A percentile compares a stretch with the other conserved stretches of the same genome.
These are phyloP conservation scores for Sherardia arvensis DNA, from an alignment of 257 asterid species.

Conservation along the genomic window DNA sequence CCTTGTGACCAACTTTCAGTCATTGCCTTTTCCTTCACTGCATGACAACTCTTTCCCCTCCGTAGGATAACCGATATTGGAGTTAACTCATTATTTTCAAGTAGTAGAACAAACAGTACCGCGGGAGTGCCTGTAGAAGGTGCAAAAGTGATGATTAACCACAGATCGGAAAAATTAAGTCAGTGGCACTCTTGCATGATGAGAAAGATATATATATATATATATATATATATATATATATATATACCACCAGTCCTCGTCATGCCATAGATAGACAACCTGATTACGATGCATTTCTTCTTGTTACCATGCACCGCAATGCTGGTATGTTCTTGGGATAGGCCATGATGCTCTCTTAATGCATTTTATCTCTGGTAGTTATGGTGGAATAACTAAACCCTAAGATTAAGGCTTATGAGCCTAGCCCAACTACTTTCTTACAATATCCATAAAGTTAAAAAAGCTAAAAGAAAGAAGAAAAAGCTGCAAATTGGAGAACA, in stretches of 20 bases:
- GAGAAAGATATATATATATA: constrained; percentile 93
- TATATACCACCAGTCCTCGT: constrained; percentile 27
- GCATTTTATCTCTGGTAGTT: constrained; percentile 70
- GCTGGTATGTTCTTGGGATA: constrained; percentile 59
- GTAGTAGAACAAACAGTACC: constrained; percentile 80
- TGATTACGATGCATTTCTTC: constrained; percentile 40
- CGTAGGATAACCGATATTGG: constrained; percentile 64
- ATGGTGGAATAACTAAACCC: too few species aligned
- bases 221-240: too few species aligned
- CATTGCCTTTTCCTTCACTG: constrained; percentile 74
- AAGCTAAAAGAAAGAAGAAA: too few species aligned
- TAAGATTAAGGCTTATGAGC: too few species aligned
- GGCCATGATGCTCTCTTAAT: constrained; percentile 77
- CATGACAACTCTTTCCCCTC: constrained; percentile 79
- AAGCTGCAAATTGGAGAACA: too few species aligned
- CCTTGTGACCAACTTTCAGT: constrained; percentile 83
- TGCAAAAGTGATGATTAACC: constrained; percentile 63
- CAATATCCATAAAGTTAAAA: too few species aligned
- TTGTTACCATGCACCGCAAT: constrained; percentile 38
- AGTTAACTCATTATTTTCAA: constrained; percentile 65
- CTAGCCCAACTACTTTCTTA: too few species aligned
- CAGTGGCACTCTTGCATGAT: constrained; percentile 65
- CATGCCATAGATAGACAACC: constrained; percentile 11
- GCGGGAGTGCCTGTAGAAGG: constrained; percentile 73
- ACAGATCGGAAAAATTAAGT: constrained; percentile 64